Evolutionary conservation across 2,329 filamentous ascomycete genomes (phyloP).

Genomic region (Alternaria arborescens): DNA sequence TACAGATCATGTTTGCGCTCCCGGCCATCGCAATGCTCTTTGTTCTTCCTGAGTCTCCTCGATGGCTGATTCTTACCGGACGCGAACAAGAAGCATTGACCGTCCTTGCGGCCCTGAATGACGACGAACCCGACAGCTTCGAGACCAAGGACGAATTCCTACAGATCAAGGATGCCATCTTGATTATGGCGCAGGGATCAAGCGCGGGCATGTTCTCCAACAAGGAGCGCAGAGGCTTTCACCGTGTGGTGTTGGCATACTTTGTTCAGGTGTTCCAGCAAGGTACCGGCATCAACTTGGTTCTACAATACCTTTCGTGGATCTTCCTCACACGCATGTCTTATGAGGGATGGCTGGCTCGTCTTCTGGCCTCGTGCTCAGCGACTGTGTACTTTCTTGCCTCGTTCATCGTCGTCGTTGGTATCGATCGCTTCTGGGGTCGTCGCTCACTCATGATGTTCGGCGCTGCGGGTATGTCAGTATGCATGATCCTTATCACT

Average conservation of each 20-base stretch:
- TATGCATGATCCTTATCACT: constrained; percentile 45
- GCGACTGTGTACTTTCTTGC: constrained; percentile 50
- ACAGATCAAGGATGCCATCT: constrained; percentile 46
- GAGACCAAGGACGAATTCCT: constrained; percentile 53
- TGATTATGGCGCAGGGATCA: constrained; percentile 42
- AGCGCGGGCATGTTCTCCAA: constrained; percentile 37
- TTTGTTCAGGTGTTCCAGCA: constrained; percentile 57
- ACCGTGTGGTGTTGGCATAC: constrained; percentile 54
- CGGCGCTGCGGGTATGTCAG: constrained; percentile 46
- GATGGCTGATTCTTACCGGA: constrained; percentile 67
- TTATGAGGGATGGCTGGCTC: constrained; percentile 54
- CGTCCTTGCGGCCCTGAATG: constrained; percentile 44
- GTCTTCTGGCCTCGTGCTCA: constrained; percentile 49
- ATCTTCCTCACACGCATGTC: constrained; percentile 64
- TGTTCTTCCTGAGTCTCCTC: constrained; percentile 64
- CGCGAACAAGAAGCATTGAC: constrained; percentile 56
- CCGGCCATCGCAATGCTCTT: constrained; percentile 63
- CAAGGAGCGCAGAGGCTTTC: constrained; percentile 52
- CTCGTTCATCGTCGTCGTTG: constrained; percentile 48
- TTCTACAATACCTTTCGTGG: constrained; percentile 54
- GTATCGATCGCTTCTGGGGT: constrained; percentile 50
- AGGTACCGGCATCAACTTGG: constrained; percentile 45
- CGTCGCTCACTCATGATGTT: constrained; percentile 48
- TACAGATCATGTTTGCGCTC: constrained; percentile 65
- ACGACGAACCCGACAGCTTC: constrained; percentile 33